Conservation (phyloP, 495 filamentous ascomycete species). For the Thermochaetoides thermophila region DNA sequence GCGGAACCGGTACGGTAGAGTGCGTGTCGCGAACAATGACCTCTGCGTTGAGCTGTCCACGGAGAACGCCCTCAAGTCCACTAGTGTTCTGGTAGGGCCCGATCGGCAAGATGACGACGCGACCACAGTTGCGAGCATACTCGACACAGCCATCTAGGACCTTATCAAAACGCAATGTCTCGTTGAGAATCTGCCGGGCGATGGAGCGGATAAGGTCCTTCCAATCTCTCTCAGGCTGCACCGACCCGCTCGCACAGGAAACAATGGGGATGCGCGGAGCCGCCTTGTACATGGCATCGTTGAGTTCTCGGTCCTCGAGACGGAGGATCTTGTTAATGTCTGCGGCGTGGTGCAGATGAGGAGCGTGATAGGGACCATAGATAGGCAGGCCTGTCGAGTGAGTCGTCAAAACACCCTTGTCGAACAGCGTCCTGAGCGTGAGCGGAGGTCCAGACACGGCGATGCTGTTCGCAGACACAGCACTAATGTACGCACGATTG, state of each 20-base stretch:
- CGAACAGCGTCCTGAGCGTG: conserved; percentile 43
- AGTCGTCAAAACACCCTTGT: conserved; percentile 34
- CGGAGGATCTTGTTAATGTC: conserved; percentile 48
- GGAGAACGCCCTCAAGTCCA: conserved; percentile 27
- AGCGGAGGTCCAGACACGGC: conserved; percentile 68
- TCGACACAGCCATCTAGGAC: conserved; percentile 39
- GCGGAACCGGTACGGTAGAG: too few species aligned
- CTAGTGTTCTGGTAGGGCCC: conserved; percentile 35
- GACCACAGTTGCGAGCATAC: conserved; percentile 27
- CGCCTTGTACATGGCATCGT: conserved; percentile 28
- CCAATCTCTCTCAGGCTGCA: conserved; percentile 30
- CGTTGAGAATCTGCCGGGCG: conserved; percentile 44
- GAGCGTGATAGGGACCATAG: conserved; percentile 68
- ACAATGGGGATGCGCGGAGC: conserved; percentile 40
- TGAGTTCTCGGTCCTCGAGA: conserved; percentile 22
- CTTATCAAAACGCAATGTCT: conserved; percentile 42
- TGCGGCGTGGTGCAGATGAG: conserved; percentile 48
- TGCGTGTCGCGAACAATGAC: conserved; percentile 24
- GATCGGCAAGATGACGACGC: conserved; percentile 38
- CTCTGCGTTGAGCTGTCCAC: conserved; percentile 23
- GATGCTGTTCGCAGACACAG: conserved; percentile 50
- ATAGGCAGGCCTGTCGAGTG: conserved; percentile 53
- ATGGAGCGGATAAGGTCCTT: conserved; percentile 35
- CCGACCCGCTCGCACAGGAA: conserved; percentile 39
- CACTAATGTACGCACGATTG: conserved; percentile 58